phyloP scores from a whole-genome alignment of 2,329 filamentous ascomycete species.

The Diaporthe citriasiana region DNA sequence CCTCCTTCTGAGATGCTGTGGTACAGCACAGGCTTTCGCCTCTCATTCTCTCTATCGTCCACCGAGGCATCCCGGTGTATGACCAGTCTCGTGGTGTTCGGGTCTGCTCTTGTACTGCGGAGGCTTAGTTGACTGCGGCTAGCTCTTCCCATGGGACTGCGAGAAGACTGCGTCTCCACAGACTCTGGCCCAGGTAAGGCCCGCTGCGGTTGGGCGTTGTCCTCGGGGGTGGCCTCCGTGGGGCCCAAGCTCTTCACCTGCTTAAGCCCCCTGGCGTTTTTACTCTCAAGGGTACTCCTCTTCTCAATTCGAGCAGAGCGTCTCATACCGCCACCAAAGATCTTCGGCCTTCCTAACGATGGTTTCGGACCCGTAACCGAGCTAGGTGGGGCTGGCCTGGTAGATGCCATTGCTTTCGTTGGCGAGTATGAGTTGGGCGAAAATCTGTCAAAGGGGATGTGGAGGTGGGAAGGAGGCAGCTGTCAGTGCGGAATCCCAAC shows the following conservation, averaged over 20 bases:
- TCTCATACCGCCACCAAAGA: not conserved
- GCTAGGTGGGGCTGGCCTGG: not conserved
- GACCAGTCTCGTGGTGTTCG: not conserved
- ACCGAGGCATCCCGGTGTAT: not conserved
- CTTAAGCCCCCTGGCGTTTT: not conserved
- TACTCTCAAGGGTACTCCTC: not conserved
- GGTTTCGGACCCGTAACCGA: too few species aligned
- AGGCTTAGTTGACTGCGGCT: not conserved
- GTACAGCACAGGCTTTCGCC: not conserved
- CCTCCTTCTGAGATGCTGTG: conserved; percentile 1
- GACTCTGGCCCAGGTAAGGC: not conserved
- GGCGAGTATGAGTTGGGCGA: too few species aligned
- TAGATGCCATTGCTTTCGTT: not conserved
- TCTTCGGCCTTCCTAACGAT: not conserved
- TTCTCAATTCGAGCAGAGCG: conserved; percentile 8
- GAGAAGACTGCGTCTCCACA: not conserved
- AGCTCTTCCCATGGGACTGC: not conserved
- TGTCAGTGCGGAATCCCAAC: too few species aligned
- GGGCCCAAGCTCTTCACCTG: not conserved
- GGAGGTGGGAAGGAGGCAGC: not conserved
- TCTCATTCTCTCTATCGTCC: not conserved
- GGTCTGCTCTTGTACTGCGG: not conserved
- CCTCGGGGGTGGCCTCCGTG: not conserved
- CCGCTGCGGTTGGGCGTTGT: not conserved
- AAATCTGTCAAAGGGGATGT: not conserved